Percentiles rank a stretch among this genome's conserved stretches.
Conservation (phyloP, 225 moss, liverwort and hornwort genomes). For the Marchantia paleacea region DNA sequence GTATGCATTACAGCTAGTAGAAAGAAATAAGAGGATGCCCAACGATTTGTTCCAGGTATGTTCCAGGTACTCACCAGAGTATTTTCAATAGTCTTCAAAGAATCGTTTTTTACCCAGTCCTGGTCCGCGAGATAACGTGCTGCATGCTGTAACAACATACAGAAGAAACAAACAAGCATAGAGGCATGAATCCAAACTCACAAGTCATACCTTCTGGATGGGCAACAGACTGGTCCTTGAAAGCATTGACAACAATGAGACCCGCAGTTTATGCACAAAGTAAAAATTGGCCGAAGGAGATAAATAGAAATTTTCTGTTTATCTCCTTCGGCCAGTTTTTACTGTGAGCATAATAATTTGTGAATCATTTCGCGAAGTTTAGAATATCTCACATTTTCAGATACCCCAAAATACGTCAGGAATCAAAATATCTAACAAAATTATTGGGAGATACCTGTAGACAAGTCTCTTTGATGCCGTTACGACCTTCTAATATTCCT, state of each 20-base stretch:
- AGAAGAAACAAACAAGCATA: too few relatives aligned
- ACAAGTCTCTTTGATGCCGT: conserved; percentile 91
- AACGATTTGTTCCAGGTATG: not conserved
- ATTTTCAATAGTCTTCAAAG: conserved; percentile 84
- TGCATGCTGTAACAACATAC: conserved; percentile 59
- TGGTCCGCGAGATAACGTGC: conserved; percentile 87
- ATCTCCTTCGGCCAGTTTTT: too few relatives aligned
- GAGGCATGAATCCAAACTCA: too few relatives aligned
- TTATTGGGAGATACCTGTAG: conserved; percentile 50
- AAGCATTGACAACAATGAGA: too few relatives aligned
- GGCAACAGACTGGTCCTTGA: too few relatives aligned
- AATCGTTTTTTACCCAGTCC: conserved; percentile 79
- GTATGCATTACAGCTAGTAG: not conserved
- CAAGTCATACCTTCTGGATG: not conserved
- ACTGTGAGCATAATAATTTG: too few relatives aligned
- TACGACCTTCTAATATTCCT: conserved; percentile 90
- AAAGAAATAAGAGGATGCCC: not conserved
- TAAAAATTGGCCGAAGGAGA: too few relatives aligned
- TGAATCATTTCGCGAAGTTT: too few relatives aligned
- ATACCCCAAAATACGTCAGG: too few relatives aligned
- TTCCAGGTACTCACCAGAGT: conserved; percentile 50
- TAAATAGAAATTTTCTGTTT: too few relatives aligned
- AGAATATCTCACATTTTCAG: too few relatives aligned
- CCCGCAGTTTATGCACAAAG: too few relatives aligned
- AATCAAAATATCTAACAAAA: not conserved